Evolutionary conservation across 2,329 filamentous ascomycete species (phyloP).

Genomic region (Annulohypoxylon truncatum): DNA sequence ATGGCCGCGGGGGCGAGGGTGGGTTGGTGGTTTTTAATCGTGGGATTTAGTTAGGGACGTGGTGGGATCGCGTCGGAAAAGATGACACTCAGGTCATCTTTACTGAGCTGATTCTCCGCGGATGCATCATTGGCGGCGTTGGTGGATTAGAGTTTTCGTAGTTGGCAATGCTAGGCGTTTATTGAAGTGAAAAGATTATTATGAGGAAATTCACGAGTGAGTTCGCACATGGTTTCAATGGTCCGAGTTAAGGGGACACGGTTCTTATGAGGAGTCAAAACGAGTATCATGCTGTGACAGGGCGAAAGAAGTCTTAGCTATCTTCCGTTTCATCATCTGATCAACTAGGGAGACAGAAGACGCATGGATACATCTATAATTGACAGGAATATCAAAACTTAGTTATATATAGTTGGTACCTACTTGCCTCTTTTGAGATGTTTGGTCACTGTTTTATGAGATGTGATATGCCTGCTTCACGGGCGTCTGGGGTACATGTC

Average conservation of each 20-base stretch:
- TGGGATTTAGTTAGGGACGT: slow-evolving; percentile 77
- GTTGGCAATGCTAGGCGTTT: slow-evolving; percentile 10
- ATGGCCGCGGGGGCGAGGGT: slow-evolving; percentile 78
- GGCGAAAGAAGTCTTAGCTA: not conserved
- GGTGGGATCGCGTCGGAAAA: not conserved
- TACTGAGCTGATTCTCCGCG: not conserved
- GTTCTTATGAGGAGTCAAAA: not conserved
- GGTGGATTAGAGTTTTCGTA: slow-evolving; percentile 8
- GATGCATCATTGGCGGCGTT: slow-evolving; percentile 12
- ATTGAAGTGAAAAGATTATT: not conserved
- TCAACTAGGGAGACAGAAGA: not conserved
- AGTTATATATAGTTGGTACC: not conserved
- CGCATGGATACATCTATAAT: not conserved
- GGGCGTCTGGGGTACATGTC: slow-evolving; percentile 20
- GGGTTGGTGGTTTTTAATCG: slow-evolving; percentile 97
- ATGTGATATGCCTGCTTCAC: slow-evolving; percentile 9
- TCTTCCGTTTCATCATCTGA: not conserved
- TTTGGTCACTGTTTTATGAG: slow-evolving; percentile 3
- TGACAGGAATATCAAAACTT: not conserved
- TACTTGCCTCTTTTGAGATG: not conserved
- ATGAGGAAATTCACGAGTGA: not conserved
- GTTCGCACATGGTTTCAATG: not conserved
- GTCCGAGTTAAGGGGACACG: not conserved
- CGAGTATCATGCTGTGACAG: not conserved
- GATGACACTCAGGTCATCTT: not conserved